A percentile compares a stretch with the other conserved stretches of the same genome.
phyloP scores from a whole-genome alignment of 2,329 filamentous ascomycete genomes.

The Xylariaceae sp. region DNA sequence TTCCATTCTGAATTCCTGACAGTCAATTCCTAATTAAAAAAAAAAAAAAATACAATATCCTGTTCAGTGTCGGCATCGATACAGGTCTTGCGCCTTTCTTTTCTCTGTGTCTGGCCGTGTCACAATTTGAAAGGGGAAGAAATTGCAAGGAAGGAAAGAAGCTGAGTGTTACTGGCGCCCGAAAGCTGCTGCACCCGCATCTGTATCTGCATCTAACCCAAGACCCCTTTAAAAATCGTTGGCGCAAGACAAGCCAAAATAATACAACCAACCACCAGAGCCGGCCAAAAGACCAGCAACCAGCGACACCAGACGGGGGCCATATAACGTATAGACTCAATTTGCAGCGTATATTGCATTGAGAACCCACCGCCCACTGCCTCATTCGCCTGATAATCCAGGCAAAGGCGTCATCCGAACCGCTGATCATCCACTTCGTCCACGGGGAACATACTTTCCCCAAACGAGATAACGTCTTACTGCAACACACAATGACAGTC shows the following conservation, averaged over 20 bases:
- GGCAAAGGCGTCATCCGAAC: slow-evolving; percentile 17
- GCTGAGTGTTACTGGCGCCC: slow-evolving; percentile 22
- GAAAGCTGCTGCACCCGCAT: slow-evolving; percentile 19
- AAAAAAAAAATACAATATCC: background rate
- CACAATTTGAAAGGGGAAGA: slow-evolving; percentile 4
- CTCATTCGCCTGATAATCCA: slow-evolving; percentile 18
- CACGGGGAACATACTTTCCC: slow-evolving; percentile 19
- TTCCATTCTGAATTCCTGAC: background rate
- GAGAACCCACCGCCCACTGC: background rate
- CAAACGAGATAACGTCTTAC: slow-evolving; percentile 23
- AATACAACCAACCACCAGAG: slow-evolving; percentile 3
- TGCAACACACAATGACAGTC: slow-evolving; percentile 27
- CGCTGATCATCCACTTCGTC: slow-evolving; percentile 27
- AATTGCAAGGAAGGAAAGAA: slow-evolving; percentile 11
- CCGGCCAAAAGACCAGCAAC: slow-evolving; percentile 7
- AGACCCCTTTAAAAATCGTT: slow-evolving; percentile 19
- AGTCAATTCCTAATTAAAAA: background rate
- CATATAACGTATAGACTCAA: background rate
- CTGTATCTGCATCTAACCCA: slow-evolving; percentile 26
- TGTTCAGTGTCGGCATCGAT: background rate
- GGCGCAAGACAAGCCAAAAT: slow-evolving; percentile 15
- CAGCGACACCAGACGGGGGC: slow-evolving; percentile 1
- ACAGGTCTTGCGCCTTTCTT: background rate
- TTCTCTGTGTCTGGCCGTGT: background rate
- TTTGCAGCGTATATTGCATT: slow-evolving; percentile 1